phyloP scores from a whole-genome alignment of 306 rosid genomes.

The Acacia melanoxylon region DNA sequence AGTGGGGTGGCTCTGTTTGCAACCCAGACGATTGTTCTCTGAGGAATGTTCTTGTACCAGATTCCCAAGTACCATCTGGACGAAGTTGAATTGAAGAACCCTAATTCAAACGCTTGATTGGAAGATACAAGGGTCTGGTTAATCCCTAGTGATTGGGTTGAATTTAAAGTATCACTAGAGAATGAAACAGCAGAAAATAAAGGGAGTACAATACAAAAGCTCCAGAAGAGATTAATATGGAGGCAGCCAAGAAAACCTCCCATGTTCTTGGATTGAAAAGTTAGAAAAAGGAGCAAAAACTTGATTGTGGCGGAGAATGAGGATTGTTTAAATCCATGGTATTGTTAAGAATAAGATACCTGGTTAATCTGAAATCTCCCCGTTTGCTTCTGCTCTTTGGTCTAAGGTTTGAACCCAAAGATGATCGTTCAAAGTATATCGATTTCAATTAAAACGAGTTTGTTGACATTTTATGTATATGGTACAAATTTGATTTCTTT shows the following conservation, averaged over 20 bases:
- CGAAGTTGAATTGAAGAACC: slow-evolving; percentile 32
- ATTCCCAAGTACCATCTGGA: slow-evolving; percentile 50
- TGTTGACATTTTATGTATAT: neutral
- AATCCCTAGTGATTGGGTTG: slow-evolving; percentile 26
- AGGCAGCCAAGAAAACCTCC: neutral
- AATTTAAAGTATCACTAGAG: slow-evolving; percentile 35
- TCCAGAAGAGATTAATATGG: slow-evolving; percentile 7
- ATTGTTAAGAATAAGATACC: neutral
- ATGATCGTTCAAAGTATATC: neutral
- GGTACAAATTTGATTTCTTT: neutral
- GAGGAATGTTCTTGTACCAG: slow-evolving; percentile 43
- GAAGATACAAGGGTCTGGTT: slow-evolving; percentile 47
- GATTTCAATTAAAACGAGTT: neutral
- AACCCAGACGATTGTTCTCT: slow-evolving; percentile 46
- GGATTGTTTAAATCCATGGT: slow-evolving; percentile 23
- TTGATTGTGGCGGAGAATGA: neutral
- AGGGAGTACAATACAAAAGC: slow-evolving; percentile 2
- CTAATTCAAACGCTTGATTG: slow-evolving; percentile 41
- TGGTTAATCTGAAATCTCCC: neutral
- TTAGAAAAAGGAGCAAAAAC: neutral
- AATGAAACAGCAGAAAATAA: slow-evolving; percentile 16
- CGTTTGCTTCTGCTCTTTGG: neutral
- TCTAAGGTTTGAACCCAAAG: neutral
- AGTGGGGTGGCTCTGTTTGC: slow-evolving; percentile 54
- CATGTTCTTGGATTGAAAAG: slow-evolving; percentile 26